Conservation (phyloP, 2,329 filamentous ascomycete genomes). For the Cytospora piceicola region DNA sequence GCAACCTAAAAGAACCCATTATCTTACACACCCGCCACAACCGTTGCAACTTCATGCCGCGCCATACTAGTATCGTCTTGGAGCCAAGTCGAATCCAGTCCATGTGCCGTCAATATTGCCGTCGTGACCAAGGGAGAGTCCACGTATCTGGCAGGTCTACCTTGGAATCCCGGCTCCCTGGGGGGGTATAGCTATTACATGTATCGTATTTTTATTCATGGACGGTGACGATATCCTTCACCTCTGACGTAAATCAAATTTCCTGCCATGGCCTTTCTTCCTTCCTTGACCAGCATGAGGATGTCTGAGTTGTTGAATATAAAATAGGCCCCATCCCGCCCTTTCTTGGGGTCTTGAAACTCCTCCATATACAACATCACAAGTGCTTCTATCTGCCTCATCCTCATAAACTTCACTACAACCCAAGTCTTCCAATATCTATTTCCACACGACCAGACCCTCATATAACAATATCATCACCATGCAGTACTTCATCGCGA, state of each 20-base stretch:
- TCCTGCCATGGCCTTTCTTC: neutral
- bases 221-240: neutral
- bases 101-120: neutral
- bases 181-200: neutral
- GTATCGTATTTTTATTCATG: neutral
- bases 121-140: neutral
- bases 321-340: slow-evolving; percentile 2
- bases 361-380: neutral
- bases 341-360: neutral
- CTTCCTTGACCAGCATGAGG: neutral
- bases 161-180: neutral
- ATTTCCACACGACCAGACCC: neutral
- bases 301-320: slow-evolving; percentile 7
- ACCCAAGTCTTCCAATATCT: neutral
- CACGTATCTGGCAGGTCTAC: neutral
- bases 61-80: neutral
- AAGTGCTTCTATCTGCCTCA: neutral
- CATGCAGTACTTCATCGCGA: slow-evolving; percentile 26
- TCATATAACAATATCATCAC: slow-evolving; percentile 6
- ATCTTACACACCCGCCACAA: neutral
- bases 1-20: neutral
- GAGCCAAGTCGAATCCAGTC: neutral
- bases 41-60: neutral
- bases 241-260: neutral
- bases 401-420: neutral